Conservation (phyloP, 129 eudicot species). For the Saussurea involucrata region DNA sequence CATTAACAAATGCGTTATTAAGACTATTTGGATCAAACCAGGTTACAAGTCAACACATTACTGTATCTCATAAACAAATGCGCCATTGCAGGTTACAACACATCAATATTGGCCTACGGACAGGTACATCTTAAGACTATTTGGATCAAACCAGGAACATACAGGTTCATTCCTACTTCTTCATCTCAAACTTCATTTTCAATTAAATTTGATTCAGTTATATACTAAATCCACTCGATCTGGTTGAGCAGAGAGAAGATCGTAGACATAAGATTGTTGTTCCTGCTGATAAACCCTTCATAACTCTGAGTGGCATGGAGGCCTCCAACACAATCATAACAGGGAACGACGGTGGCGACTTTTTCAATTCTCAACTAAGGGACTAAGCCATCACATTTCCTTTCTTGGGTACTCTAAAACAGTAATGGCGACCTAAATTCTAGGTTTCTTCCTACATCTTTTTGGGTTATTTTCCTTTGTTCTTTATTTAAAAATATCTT, state of each 20-base stretch:
- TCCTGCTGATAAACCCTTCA: conserved; percentile 65
- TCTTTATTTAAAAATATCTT: too few species aligned
- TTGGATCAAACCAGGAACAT: too few species aligned
- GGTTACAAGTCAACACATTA: too few species aligned
- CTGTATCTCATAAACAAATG: too few species aligned
- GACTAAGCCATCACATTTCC: too few species aligned
- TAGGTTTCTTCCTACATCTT: too few species aligned
- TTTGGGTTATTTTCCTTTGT: too few species aligned
- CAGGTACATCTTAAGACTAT: conserved; percentile 59
- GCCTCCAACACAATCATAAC: conserved; percentile 60
- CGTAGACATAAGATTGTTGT: too few species aligned
- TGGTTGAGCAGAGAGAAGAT: conserved; percentile 57
- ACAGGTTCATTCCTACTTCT: conserved; percentile 42
- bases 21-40: too few species aligned
- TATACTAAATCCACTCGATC: neutral
- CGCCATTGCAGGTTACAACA: conserved; percentile 88
- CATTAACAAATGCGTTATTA: neutral
- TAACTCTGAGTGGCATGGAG: conserved; percentile 70
- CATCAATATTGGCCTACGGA: conserved; percentile 82
- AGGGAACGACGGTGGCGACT: conserved; percentile 60
- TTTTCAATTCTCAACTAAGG: conserved; percentile 49
- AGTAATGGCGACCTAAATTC: too few species aligned
- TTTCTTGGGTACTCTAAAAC: too few species aligned
- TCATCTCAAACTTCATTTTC: neutral
- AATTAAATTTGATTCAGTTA: neutral